Evolutionary conservation across 1,284 basidiomycete species (phyloP), one percentile per base, ranked within the genome.

Genomic region (Sparassis latifolia): DNA sequence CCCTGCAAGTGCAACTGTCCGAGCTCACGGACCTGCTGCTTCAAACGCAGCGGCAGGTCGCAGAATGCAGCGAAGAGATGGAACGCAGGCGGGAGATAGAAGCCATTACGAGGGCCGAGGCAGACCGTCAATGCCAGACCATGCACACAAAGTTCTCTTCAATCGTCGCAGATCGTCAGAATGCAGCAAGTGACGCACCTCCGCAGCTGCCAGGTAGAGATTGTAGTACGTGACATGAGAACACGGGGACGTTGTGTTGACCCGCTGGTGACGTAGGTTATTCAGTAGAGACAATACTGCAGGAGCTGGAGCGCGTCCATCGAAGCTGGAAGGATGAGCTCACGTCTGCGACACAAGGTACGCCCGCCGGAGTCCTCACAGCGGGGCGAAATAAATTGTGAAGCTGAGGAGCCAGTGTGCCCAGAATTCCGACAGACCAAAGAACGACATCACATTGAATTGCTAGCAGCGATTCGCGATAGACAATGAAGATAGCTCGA

Each of bases 231-330:
- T 42, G 12, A 7, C 12, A 5, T 40, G 37, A 28, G 20, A 9
- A 20, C 20, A 20, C n/a, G 38, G 12, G 7, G 30, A 45, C 43
- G 44, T 33, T 30, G 30, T 12, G 33, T 6, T 42, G 40, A 42
- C 40, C 20, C 5, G 9, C 30, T n/a, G 20, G 48, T 42, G 48
- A 44, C 48, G 52, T 33, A 48, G 45, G n/a, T 33, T 28, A 20
- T n/a, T 6, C 48, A 20, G 48, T 39, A 45, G 27, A 30, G 31
- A 39, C 29, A 31, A 38, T 47, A 10, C 37, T 48, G 44, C 37
- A 43, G 38, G 49, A 50, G 41, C 33, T 53, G 38, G 30, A 33
- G 38, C 40, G 49, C n/a, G 46, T 28, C 38, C 45, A 51, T 35
- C 32, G 39, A 43, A 42, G 51, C 10, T 39, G 39, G 10, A 41